Conservation (phyloP, 1,284 basidiomycete genomes). For the Heterobasidion annosum region DNA sequence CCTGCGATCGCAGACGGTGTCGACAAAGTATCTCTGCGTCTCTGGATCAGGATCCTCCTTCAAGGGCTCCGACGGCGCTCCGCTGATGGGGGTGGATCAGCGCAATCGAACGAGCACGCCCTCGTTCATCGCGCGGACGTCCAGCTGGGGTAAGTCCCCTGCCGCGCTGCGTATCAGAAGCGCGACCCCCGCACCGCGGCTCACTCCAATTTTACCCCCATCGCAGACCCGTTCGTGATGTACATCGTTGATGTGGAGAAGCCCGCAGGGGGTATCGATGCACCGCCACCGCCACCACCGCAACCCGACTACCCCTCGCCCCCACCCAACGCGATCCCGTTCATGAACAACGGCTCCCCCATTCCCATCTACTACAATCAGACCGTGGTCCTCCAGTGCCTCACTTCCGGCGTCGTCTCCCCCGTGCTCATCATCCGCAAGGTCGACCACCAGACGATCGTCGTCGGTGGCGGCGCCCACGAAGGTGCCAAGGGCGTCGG, state of each 20-base stretch:
- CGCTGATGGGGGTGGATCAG: constrained; percentile 73
- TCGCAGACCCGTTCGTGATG: constrained; percentile 84
- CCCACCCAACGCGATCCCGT: constrained; percentile 80
- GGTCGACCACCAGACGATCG: constrained; percentile 85
- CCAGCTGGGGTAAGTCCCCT: constrained; percentile 63
- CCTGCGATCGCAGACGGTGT: constrained; percentile 87
- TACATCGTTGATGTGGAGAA: constrained; percentile 88
- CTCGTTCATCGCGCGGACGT: constrained; percentile 78
- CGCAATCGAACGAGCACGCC: constrained; percentile 65
- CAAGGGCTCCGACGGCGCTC: constrained; percentile 83
- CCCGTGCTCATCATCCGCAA: constrained; percentile 91
- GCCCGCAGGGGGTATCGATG: constrained; percentile 64
- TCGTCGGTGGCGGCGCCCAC: constrained; percentile 80
- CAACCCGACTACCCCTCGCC: constrained; percentile 83
- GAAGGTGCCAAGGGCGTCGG: constrained; percentile 77
- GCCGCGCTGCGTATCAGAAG: neutral
- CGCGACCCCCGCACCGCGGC: neutral
- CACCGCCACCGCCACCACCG: constrained; percentile 68
- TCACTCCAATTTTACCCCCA: constrained; percentile 4
- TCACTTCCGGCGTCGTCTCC: constrained; percentile 89
- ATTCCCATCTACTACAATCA: constrained; percentile 94
- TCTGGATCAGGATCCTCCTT: constrained; percentile 85
- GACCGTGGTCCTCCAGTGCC: constrained; percentile 89
- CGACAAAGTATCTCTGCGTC: constrained; percentile 92
- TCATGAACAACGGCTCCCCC: constrained; percentile 70